Evolutionary conservation across 2,329 filamentous ascomycete genomes (phyloP).

Genomic region (Dactylonectria macrodidyma): DNA sequence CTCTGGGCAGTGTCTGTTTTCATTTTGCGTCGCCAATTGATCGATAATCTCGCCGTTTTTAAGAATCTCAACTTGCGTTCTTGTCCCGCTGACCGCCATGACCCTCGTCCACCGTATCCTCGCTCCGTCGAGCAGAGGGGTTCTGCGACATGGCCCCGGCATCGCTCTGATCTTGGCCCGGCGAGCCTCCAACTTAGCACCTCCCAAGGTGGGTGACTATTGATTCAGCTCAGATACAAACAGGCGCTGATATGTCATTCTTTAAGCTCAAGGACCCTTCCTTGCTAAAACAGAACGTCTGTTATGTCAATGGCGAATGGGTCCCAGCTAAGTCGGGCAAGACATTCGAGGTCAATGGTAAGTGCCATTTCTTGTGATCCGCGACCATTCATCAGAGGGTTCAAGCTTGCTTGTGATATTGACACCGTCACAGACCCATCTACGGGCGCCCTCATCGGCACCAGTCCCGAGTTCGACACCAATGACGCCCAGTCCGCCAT

Average conservation of each 20-base stretch:
- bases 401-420: slow-evolving; percentile 17
- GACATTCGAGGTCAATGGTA: slow-evolving; percentile 89
- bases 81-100: slow-evolving; percentile 41
- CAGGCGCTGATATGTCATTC: slow-evolving; percentile 2
- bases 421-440: slow-evolving; percentile 76
- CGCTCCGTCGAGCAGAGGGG: slow-evolving; percentile 46
- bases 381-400: not conserved
- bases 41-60: not conserved
- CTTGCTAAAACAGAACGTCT: slow-evolving; percentile 85
- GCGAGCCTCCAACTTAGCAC: slow-evolving; percentile 64
- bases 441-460: slow-evolving; percentile 85
- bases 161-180: slow-evolving; percentile 50
- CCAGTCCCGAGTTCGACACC: slow-evolving; percentile 85
- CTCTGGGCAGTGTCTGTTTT: slow-evolving; percentile 23
- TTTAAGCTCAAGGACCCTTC: slow-evolving; percentile 83
- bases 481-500: slow-evolving; percentile 88
- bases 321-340: slow-evolving; percentile 86
- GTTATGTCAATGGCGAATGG: slow-evolving; percentile 96
- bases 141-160: slow-evolving; percentile 50
- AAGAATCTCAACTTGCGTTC: not conserved
- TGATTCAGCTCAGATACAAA: not conserved
- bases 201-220: slow-evolving; percentile 55
- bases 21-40: slow-evolving; percentile 10
- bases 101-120: slow-evolving; percentile 51
- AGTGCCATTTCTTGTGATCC: slow-evolving; percentile 27